These are phyloP conservation scores for Bertia moriformis DNA, from an alignment of 2,329 filamentous ascomycete species.

Conservation along the genomic window DNA sequence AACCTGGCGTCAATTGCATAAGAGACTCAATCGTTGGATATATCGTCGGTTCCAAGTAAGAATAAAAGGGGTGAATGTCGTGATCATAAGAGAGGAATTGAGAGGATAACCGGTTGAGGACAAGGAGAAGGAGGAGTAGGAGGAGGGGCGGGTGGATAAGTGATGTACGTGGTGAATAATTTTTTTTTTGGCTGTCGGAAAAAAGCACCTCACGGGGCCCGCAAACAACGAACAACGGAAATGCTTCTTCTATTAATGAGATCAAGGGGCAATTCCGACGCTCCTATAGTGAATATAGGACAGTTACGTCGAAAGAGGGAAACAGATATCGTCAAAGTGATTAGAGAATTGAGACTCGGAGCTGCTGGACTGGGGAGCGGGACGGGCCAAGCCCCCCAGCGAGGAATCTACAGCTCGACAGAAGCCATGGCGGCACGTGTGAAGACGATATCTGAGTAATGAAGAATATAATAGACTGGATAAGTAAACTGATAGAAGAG, in stretches of 20 bases:
- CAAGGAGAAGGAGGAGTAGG: not conserved
- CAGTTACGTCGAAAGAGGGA: conserved; percentile 1
- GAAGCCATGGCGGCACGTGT: conserved; percentile 17
- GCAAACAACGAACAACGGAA: not conserved
- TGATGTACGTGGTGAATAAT: not conserved
- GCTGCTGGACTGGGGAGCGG: conserved; percentile 37
- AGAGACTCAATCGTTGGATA: not conserved
- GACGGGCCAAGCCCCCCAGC: conserved; percentile 28
- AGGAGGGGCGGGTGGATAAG: not conserved
- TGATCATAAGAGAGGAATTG: not conserved
- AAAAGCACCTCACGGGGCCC: conserved; percentile 1
- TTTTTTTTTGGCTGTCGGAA: not conserved
- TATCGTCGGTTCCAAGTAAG: not conserved
- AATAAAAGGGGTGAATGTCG: not conserved
- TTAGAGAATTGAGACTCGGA: conserved; percentile 32
- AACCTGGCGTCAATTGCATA: not conserved
- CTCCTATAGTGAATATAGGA: no score
- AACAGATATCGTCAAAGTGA: conserved; percentile 28
- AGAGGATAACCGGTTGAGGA: not conserved
- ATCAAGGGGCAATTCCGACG: conserved; percentile 28
- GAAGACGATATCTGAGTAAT: conserved; percentile 1
- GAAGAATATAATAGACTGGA: not conserved
- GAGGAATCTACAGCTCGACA: conserved; percentile 38
- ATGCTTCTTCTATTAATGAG: conserved; percentile 7
- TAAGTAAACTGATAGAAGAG: not conserved